These are phyloP conservation scores for Nothomitra cinnamomea DNA, from an alignment of 2,329 filamentous ascomycete genomes.

Conservation along the genomic window DNA sequence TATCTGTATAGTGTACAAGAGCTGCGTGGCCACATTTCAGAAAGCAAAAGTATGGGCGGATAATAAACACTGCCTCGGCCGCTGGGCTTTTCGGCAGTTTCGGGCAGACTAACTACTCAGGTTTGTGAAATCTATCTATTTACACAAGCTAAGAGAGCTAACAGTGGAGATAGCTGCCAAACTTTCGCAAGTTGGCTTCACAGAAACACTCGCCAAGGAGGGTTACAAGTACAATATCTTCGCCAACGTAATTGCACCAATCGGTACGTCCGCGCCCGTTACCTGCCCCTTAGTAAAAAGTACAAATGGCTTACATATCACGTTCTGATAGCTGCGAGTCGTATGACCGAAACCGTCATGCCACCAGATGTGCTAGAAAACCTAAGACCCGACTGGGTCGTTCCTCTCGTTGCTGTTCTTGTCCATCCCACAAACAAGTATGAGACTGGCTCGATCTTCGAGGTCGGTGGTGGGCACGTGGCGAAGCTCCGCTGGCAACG, in stretches of 20 bases:
- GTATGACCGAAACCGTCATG: conserved; percentile 93
- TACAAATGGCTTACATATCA: conserved; percentile 6
- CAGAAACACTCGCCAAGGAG: conserved; percentile 94
- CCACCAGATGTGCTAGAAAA: conserved; percentile 76
- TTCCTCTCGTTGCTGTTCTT: conserved; percentile 77
- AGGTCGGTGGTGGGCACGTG: conserved; percentile 80
- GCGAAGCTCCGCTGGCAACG: conserved; percentile 95
- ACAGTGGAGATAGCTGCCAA: conserved; percentile 50
- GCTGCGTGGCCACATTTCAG: conserved; percentile 96
- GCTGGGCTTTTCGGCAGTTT: conserved; percentile 92
- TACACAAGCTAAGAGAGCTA: neutral
- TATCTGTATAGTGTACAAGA: conserved; percentile 45
- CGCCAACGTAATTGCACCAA: conserved; percentile 85
- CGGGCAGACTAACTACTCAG: conserved; percentile 89
- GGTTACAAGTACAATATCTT: conserved; percentile 96
- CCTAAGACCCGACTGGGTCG: conserved; percentile 86
- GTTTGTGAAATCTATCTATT: conserved; percentile 21
- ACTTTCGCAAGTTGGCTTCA: conserved; percentile 88
- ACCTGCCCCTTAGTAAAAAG: conserved; percentile 9
- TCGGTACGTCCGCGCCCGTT: conserved; percentile 26
- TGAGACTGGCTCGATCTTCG: conserved; percentile 82
- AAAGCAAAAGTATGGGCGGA: conserved; percentile 93
- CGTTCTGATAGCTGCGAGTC: conserved; percentile 50
- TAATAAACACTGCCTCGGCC: conserved; percentile 95
- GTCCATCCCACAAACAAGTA: conserved; percentile 68